Evolutionary conservation across 2,329 filamentous ascomycete species (phyloP).

Genomic region (Penicillium sp.): DNA sequence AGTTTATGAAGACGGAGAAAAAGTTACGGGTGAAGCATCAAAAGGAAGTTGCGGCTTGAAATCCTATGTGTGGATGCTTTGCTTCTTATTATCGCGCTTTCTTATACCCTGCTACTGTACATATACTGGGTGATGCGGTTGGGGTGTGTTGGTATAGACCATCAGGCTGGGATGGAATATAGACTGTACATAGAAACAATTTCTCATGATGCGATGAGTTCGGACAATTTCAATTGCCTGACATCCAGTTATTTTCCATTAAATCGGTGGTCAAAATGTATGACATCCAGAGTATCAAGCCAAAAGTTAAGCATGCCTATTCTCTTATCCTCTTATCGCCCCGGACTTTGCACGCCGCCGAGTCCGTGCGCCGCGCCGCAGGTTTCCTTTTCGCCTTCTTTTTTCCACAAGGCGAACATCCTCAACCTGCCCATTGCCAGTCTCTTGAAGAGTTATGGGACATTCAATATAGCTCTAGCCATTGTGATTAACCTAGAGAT

Average conservation of each 20-base stretch:
- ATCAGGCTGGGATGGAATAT: constrained; percentile 13
- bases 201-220: constrained; percentile 12
- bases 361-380: constrained; percentile 10
- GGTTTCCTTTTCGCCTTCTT: constrained; percentile 7
- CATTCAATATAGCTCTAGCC: too few species aligned
- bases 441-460: neutral
- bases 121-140: neutral
- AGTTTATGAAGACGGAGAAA: constrained; percentile 98
- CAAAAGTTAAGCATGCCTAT: too few species aligned
- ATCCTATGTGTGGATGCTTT: neutral
- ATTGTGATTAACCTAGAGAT: neutral
- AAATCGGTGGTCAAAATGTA: neutral
- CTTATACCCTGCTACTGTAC: constrained; percentile 24
- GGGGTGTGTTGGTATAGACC: constrained; percentile 10
- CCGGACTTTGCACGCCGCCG: constrained; percentile 9
- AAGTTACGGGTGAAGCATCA: constrained; percentile 76
- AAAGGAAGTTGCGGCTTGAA: constrained; percentile 49
- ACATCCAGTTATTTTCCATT: neutral
- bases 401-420: neutral
- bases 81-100: constrained; percentile 4
- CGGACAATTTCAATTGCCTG: neutral
- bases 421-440: neutral
- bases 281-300: neutral
- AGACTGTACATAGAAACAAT: constrained; percentile 25
- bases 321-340: neutral